These are phyloP conservation scores for Zopfia rhizophila DNA, from an alignment of 2,329 filamentous ascomycete genomes.

Conservation along the genomic window DNA sequence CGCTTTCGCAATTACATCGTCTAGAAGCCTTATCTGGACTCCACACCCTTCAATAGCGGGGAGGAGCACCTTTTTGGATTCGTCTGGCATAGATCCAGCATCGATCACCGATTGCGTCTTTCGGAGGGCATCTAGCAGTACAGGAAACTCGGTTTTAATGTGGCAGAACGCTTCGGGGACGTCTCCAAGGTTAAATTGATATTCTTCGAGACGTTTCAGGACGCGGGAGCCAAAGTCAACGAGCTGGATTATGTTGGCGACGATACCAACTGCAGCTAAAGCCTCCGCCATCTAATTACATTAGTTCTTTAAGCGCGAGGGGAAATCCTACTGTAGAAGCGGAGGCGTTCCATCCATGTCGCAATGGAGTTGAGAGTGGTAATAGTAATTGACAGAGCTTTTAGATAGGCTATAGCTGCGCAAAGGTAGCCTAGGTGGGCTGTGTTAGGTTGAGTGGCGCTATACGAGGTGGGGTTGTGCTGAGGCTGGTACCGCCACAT, in stretches of 20 bases:
- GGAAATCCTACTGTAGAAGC: too few relatives aligned
- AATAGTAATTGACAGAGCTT: too few relatives aligned
- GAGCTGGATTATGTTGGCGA: conserved; percentile 29
- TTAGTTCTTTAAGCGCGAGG: too few relatives aligned
- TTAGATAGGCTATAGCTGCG: too few relatives aligned
- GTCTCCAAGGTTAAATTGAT: conserved; percentile 10
- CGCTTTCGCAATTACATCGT: conserved; percentile 19
- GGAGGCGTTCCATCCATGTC: too few relatives aligned
- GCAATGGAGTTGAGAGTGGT: too few relatives aligned
- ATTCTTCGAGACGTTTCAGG: conserved; percentile 23
- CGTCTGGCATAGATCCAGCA: conserved; percentile 12
- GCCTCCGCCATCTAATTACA: conserved; percentile 37
- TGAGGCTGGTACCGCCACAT: too few relatives aligned
- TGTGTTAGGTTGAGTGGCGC: too few relatives aligned
- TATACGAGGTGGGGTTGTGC: too few relatives aligned
- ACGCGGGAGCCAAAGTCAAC: conserved; percentile 22
- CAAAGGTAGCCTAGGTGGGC: too few relatives aligned
- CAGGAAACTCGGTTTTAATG: conserved; percentile 20
- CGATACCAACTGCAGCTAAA: conserved; percentile 24
- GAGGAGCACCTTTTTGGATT: conserved; percentile 12
- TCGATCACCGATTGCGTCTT: conserved; percentile 12
- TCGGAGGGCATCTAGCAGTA: conserved; percentile 17
- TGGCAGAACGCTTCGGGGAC: conserved; percentile 20
- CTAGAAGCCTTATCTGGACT: conserved; percentile 22
- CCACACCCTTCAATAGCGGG: conserved; percentile 23